A percentile compares a stretch with the other conserved stretches of the same genome.
Evolutionary conservation across 2,329 filamentous ascomycete genomes (phyloP).

Genomic region (Xylariaceae sp.): DNA sequence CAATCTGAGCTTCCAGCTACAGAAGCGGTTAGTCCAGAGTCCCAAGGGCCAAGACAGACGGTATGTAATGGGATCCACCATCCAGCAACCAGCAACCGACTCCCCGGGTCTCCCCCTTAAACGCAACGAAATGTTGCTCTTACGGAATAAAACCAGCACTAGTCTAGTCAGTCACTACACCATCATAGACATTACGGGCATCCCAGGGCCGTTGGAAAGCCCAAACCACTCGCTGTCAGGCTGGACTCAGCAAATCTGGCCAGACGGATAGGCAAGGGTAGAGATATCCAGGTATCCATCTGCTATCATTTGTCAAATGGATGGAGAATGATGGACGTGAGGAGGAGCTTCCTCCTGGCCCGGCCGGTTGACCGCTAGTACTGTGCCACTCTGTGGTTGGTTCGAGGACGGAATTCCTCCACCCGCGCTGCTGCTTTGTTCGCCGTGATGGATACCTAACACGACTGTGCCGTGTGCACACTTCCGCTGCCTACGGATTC

Average conservation of each 20-base stretch:
- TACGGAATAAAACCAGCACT: neutral
- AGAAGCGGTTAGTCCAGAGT: no score
- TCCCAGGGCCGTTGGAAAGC: no score
- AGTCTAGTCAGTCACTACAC: neutral
- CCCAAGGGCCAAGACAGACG: neutral
- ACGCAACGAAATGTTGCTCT: neutral
- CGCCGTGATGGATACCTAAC: neutral
- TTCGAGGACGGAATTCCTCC: neutral
- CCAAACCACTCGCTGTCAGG: no score
- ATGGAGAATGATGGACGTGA: neutral
- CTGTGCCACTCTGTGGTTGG: constrained; percentile 10
- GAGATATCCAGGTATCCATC: neutral
- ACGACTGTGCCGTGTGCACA: neutral
- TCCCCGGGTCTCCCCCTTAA: neutral
- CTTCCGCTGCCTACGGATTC: no score
- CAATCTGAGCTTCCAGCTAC: no score
- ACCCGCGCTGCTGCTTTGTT: neutral
- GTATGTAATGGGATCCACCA: no score
- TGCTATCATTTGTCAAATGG: neutral
- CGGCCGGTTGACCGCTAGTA: constrained; percentile 6
- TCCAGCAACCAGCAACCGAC: neutral
- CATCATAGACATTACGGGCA: neutral
- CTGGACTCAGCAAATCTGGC: no score
- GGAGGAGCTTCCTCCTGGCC: constrained; percentile 4
- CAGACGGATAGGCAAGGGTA: no score